Evolutionary conservation across 2,329 filamentous ascomycete genomes (phyloP).

Genomic region (Pyrenophora seminiperda): DNA sequence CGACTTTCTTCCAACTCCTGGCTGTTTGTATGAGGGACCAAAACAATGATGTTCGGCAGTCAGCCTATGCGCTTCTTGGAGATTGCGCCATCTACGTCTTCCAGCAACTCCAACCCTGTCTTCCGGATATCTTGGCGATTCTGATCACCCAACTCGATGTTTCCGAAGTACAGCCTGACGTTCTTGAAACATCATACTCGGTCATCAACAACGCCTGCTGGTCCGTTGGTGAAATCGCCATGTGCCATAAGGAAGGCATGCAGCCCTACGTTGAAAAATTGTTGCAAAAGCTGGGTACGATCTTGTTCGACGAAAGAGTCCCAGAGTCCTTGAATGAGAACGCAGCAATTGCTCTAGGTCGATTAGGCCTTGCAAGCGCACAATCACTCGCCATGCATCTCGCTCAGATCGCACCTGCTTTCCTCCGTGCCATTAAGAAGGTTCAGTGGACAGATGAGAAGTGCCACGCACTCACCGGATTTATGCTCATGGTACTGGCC

Average conservation of each 20-base stretch:
- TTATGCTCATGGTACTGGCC: constrained; percentile 79
- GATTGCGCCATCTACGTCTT: constrained; percentile 95
- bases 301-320: constrained; percentile 83
- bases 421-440: constrained; percentile 79
- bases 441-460: constrained; percentile 93
- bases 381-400: constrained; percentile 79
- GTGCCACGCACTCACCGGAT: constrained; percentile 88
- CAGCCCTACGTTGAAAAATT: constrained; percentile 76
- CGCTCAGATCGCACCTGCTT: constrained; percentile 77
- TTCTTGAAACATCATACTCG: constrained; percentile 82
- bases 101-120: constrained; percentile 73
- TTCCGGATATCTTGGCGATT: constrained; percentile 76
- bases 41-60: constrained; percentile 92
- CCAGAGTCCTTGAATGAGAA: constrained; percentile 91
- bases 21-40: constrained; percentile 90
- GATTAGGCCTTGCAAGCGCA: constrained; percentile 79
- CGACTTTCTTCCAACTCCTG: constrained; percentile 88
- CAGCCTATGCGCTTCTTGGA: constrained; percentile 90
- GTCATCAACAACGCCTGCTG: constrained; percentile 99
- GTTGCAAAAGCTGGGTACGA: constrained; percentile 76
- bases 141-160: constrained; percentile 88
- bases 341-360: constrained; percentile 87
- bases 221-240: constrained; percentile 90
- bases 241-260: constrained; percentile 75
- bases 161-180: constrained; percentile 69